Percentiles rank a stretch among this genome's conserved stretches.
Conservation (phyloP, 768 basidiomycete species). For the Hirschioporus abietinus region DNA sequence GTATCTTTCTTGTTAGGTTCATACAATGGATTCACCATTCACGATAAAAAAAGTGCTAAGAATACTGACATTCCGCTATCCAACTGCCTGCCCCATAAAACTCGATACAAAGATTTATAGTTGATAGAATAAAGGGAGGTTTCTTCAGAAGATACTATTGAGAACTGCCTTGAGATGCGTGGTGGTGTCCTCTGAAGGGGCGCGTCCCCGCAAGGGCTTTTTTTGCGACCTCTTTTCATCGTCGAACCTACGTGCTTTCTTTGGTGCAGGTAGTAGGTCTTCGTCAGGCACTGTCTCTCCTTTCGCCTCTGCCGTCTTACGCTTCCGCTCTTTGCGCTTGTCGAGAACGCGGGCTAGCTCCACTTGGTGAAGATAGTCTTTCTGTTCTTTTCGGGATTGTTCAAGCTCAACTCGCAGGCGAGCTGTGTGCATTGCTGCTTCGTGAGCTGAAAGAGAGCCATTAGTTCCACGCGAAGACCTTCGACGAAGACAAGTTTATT, state of each 20-base stretch:
- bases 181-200: background rate
- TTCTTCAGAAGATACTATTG: background rate
- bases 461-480: background rate
- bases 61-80: no score
- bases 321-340: slow-evolving; percentile 64
- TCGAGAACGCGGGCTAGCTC: slow-evolving; percentile 85
- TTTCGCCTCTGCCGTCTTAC: slow-evolving; percentile 20
- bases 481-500: slow-evolving; percentile 27
- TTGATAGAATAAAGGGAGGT: background rate
- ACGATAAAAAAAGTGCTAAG: background rate
- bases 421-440: slow-evolving; percentile 82
- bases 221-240: background rate
- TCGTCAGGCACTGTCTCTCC: slow-evolving; percentile 4
- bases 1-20: background rate
- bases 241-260: background rate
- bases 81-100: background rate
- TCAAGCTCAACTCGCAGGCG: slow-evolving; percentile 89
- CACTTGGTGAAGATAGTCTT: slow-evolving; percentile 90
- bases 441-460: slow-evolving; percentile 60
- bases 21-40: background rate
- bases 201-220: background rate
- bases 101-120: background rate
- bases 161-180: slow-evolving; percentile 1
- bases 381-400: slow-evolving; percentile 83
- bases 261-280: background rate